These are phyloP conservation scores for Aegilops sharonensis DNA, from an alignment of 176 grass and related monocot species.

Conservation along the genomic window DNA sequence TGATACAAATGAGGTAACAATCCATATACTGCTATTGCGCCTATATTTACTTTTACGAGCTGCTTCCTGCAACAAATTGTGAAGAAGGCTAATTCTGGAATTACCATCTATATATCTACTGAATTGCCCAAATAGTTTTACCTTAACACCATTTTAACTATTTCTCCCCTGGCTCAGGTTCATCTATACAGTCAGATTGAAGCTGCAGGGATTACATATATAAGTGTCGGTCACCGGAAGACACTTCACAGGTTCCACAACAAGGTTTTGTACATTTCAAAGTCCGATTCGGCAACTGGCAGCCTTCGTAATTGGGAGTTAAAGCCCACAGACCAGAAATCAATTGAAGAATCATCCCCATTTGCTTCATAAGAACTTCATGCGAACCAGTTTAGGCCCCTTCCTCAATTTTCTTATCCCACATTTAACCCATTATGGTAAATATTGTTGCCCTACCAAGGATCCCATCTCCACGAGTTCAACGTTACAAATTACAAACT, in stretches of 20 bases:
- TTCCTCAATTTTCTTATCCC: not conserved
- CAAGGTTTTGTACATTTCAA: conserved; percentile 65
- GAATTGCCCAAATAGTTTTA: conserved; percentile 1
- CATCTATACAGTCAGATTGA: conserved; percentile 89
- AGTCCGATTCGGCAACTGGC: conserved; percentile 34
- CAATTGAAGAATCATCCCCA: conserved; percentile 49
- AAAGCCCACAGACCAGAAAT: conserved; percentile 36
- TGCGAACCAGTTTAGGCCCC: not conserved
- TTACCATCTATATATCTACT: not conserved
- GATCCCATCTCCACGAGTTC: not conserved
- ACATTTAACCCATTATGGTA: not conserved
- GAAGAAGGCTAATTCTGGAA: not conserved
- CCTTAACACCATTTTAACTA: conserved; percentile 1
- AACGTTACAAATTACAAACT: not conserved
- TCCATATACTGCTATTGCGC: not conserved
- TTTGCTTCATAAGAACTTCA: conserved; percentile 26
- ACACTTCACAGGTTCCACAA: conserved; percentile 90
- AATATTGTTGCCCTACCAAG: not conserved
- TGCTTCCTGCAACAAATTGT: not conserved
- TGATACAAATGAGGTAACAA: conserved; percentile 73
- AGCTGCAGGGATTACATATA: conserved; percentile 88
- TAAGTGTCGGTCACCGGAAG: conserved; percentile 85
- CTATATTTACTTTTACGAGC: not conserved
- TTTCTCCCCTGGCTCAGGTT: conserved; percentile 37
- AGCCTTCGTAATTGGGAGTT: conserved; percentile 56